Base-by-base conservation (phyloP, 306 rosid genomes). In the Prunus armeniaca region DNA sequence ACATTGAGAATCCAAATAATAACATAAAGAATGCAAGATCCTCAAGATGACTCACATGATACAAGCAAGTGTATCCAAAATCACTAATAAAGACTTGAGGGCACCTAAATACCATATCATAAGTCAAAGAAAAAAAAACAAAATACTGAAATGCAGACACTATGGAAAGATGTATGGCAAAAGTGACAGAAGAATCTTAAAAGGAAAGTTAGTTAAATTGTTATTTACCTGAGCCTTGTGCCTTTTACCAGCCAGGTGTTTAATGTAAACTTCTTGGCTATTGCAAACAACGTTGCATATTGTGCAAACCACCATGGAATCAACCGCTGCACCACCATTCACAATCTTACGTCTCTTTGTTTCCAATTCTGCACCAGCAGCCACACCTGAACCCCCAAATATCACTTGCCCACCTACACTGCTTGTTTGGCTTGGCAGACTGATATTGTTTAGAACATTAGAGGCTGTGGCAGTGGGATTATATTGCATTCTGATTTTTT, bases 221-320 rank as follows among this genome's bases (percentile, higher is more conserved):
- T 45, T 38, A 71, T 56, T 90, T 75, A 92, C 97, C 91, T 83
- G 91, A 74, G 86, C 80, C 49, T 82, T 76, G 46, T 92, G 96
- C 79, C 77, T 89, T 82, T 80, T 85, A 80, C 96, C 96, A 47
- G 77, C 63, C 71, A 88, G 62, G 83, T 92, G 96, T 73, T 79
- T 85, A 69, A 18, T 76, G 65, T 62, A 92, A 71, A 80, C 85
- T 17, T 88, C 88, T 82, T 81, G 81, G 74, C 93, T 88, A 56
- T 82, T 85, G 82, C 93, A 85, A 47, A 62, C 83, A 73, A 92
- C 54, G 28, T 90, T 85, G 82, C 96, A 92, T 60, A 76, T 61
- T 8, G 76, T 19, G 81, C 93, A 92, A 65, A 82, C 58, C 85
- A 79, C 85, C 43, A 65, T 76, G 12, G 87, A 83, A 79, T 88